Conservation (phyloP, 2,329 filamentous ascomycete genomes). For the Sarocladium kiliense region DNA sequence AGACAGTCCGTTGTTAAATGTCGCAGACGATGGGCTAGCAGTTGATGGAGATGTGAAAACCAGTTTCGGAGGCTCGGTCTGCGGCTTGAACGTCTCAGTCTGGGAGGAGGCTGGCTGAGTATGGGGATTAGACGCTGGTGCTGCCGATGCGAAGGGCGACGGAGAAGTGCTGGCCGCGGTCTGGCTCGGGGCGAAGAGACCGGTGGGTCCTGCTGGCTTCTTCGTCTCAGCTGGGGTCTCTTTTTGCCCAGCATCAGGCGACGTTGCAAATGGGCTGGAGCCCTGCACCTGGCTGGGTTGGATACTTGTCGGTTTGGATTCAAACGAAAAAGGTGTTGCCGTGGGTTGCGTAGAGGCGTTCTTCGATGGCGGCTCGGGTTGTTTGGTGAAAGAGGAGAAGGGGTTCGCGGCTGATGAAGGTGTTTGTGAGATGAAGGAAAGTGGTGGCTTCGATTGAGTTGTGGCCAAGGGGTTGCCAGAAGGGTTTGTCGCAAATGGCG, state of each 20-base stretch:
- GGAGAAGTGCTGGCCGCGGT: background rate
- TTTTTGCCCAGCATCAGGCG: background rate
- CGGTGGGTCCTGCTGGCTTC: no score
- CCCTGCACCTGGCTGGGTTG: background rate
- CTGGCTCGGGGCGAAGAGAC: background rate
- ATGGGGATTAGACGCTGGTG: background rate
- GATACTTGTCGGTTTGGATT: background rate
- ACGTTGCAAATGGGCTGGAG: background rate
- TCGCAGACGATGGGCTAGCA: background rate
- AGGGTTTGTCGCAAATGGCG: background rate
- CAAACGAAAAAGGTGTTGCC: background rate
- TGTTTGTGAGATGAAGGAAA: background rate
- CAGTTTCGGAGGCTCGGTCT: background rate
- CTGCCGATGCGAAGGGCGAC: background rate
- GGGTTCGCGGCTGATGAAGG: background rate
- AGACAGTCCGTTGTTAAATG: background rate
- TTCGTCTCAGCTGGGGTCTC: no score
- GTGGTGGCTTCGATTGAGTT: background rate
- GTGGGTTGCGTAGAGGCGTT: background rate
- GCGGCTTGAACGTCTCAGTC: background rate
- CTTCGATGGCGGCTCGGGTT: background rate
- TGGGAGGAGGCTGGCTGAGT: background rate
- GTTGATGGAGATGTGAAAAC: background rate
- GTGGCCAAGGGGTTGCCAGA: background rate
- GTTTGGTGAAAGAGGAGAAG: background rate